Base-by-base conservation (phyloP, 2,329 filamentous ascomycete genomes). In the Beauveria varroae region DNA sequence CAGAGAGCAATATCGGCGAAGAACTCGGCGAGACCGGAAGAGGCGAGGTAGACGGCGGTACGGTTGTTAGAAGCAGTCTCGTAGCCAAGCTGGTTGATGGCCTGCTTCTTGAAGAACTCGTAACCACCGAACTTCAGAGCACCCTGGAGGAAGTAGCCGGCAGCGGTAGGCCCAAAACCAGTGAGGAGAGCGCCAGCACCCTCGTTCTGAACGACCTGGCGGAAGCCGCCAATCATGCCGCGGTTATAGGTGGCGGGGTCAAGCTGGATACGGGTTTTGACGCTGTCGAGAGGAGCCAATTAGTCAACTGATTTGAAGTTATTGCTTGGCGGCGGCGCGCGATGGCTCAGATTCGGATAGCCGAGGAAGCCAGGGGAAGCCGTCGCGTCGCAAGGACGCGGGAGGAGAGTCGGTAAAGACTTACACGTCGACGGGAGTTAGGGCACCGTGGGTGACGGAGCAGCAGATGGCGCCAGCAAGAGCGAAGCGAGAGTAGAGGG, bases 351-450 rank as follows among this genome's bases (percentile, higher is more conserved):
- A 3, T 30, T 40, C 49, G 49, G 57, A 50, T 26, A 18, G 40
- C 47, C 49, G 40, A 16, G 6, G 30, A 14, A 20, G 37, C 47
- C 34, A 59, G 49, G 57, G 47, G 47, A 28, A 53, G 30, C 16
- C 47, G 49, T 9, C 4, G 57, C 49, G 49, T 22, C 22, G n/a
- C 46, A 26, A 5, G 1, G 24, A 49, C 2, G 34, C 14, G n/a
- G 53, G 34, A 22, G 6, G 14, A n/a, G 20, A 47, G 51, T 14
- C 49, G 30, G 24, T n/a, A 56, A 61, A 47, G 12, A 90, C 93
- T 79, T 95, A 98, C 93, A 99, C 95, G 90, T 99, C 95, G 78
- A 99, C 92, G 74, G 95, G 95, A 70, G 95, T 99, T 72, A 98
- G 87, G 74, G 85, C 89, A 79, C 93, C 95, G 86, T 99, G 95